Conservation (phyloP, 345 rosid species). For the Eucalyptus curtisii region DNA sequence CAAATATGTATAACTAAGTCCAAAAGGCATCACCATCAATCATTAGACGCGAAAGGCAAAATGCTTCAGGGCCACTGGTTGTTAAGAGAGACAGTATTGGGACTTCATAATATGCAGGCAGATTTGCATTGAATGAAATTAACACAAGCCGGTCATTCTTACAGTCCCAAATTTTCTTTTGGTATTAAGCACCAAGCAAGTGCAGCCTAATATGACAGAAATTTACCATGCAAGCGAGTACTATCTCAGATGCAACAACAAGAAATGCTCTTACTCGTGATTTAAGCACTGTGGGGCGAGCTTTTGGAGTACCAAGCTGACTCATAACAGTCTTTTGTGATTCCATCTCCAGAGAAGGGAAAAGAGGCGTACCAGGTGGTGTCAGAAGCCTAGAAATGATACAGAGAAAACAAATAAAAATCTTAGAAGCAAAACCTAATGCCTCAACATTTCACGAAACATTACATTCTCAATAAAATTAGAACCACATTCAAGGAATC, state of each 20-base stretch:
- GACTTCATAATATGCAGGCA: background rate
- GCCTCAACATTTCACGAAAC: background rate
- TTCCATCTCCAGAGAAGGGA: conserved; percentile 95
- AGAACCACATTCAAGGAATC: background rate
- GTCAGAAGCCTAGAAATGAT: conserved; percentile 63
- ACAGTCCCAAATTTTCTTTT: background rate
- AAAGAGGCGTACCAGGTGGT: conserved; percentile 96
- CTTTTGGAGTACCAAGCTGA: conserved; percentile 60
- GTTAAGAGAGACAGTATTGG: background rate
- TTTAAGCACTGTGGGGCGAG: conserved; percentile 43
- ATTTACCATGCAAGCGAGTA: background rate
- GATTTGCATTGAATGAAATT: background rate
- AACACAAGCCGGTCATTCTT: background rate
- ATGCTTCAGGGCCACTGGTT: background rate
- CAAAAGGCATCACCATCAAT: background rate
- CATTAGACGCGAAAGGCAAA: background rate
- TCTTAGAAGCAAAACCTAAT: background rate
- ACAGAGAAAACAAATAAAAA: background rate
- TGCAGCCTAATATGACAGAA: background rate
- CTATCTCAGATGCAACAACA: background rate
- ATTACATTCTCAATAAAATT: background rate
- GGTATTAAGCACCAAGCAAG: background rate
- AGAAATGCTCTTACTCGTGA: conserved; percentile 58
- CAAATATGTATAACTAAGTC: background rate
- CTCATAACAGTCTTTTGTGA: conserved; percentile 64